These are phyloP conservation scores for Neurospora sp. DNA, from an alignment of 495 filamentous ascomycete species.

Conservation along the genomic window DNA sequence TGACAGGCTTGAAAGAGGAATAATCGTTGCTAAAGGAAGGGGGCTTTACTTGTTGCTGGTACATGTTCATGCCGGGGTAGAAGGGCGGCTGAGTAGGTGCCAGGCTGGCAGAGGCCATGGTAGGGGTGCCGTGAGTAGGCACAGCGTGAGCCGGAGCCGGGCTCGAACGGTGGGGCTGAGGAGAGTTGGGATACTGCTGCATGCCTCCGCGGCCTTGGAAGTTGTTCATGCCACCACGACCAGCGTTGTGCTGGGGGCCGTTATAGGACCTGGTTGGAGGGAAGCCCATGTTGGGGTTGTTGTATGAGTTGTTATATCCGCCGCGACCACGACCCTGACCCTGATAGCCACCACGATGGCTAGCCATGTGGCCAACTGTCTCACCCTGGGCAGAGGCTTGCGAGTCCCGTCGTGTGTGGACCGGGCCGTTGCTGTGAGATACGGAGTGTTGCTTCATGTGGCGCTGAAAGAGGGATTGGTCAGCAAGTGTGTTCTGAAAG, in stretches of 20 bases:
- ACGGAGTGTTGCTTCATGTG: constrained; percentile 42
- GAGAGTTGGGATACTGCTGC: constrained; percentile 54
- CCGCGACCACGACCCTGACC: constrained; percentile 50
- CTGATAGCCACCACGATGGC: constrained; percentile 34
- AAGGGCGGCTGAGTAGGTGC: constrained; percentile 53
- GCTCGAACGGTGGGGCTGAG: constrained; percentile 53
- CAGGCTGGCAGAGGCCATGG: constrained; percentile 51
- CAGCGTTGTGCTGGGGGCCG: constrained; percentile 38
- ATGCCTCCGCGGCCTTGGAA: constrained; percentile 50
- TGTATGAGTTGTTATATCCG: constrained; percentile 43
- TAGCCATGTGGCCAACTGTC: constrained; percentile 49
- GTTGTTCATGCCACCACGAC: constrained; percentile 57
- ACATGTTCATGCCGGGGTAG: constrained; percentile 44
- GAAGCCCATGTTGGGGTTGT: constrained; percentile 55
- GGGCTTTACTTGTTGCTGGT: constrained; percentile 56
- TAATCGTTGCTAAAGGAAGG: constrained; percentile 37
- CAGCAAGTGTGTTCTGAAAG: constrained; percentile 13
- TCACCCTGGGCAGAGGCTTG: constrained; percentile 73
- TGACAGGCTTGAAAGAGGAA: constrained; percentile 18
- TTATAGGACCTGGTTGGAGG: constrained; percentile 52
- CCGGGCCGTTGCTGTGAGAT: constrained; percentile 47
- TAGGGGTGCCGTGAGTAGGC: constrained; percentile 50
- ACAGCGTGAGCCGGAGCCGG: constrained; percentile 60
- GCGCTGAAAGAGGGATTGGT: constrained; percentile 33
- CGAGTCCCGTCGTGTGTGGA: constrained; percentile 75